Evolutionary conservation across 805 yeast species (phyloP).

Genomic region (Yamadazyma kitorensis): DNA sequence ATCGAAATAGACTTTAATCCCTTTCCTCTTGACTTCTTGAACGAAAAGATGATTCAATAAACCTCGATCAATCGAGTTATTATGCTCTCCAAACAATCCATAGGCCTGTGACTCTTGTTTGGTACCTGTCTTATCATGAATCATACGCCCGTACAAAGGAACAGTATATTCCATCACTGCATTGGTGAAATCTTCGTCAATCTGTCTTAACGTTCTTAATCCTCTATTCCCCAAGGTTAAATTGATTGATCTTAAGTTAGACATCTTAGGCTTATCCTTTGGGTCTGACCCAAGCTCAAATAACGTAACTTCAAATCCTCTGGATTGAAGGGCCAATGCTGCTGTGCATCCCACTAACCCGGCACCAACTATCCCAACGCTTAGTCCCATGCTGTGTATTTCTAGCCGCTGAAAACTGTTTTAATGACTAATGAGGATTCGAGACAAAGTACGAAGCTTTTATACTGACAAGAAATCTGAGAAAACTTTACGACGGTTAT

Average conservation of each 20-base stretch:
- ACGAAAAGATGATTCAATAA: constrained; percentile 63
- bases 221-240: constrained; percentile 89
- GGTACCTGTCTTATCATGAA: constrained; percentile 63
- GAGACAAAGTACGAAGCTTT: too few species aligned
- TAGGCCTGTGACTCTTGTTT: constrained; percentile 65
- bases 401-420: too few species aligned
- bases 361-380: constrained; percentile 76
- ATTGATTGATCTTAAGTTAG: constrained; percentile 60
- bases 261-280: constrained; percentile 48
- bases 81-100: constrained; percentile 78
- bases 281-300: constrained; percentile 75
- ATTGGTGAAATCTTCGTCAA: constrained; percentile 57
- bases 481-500: too few species aligned
- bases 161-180: constrained; percentile 59
- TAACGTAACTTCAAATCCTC: constrained; percentile 69
- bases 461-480: too few species aligned
- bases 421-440: too few species aligned
- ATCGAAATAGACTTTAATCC: constrained; percentile 49
- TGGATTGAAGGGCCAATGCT: constrained; percentile 72
- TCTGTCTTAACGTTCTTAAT: constrained; percentile 59
- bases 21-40: constrained; percentile 52
- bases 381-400: too few species aligned
- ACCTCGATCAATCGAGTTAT: constrained; percentile 81
- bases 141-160: constrained; percentile 90
- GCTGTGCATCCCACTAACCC: constrained; percentile 87